Evolutionary conservation across 2,329 filamentous ascomycete genomes (phyloP).

Genomic region (Exutisphaerella laricina): DNA sequence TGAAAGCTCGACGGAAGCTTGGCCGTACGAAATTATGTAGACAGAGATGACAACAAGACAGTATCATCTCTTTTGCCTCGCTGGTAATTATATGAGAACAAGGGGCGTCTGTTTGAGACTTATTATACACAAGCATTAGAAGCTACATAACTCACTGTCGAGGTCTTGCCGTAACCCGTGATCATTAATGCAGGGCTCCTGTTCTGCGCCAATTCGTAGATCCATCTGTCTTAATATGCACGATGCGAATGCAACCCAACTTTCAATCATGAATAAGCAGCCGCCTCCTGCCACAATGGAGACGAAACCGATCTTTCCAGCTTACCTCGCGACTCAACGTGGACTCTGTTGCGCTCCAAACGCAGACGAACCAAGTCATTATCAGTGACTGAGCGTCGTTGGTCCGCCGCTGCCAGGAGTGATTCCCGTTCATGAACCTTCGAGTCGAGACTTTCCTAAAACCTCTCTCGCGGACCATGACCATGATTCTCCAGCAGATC

Average conservation of each 20-base stretch:
- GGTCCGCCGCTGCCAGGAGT: not conserved
- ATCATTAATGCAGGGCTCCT: slow-evolving; percentile 5
- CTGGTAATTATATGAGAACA: too few relatives aligned
- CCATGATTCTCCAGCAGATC: slow-evolving; percentile 77
- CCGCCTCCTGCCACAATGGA: slow-evolving; percentile 1
- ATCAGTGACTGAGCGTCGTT: slow-evolving; percentile 2
- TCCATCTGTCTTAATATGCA: slow-evolving; percentile 2
- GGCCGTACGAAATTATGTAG: too few relatives aligned
- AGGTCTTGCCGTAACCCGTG: not conserved
- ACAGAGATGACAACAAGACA: too few relatives aligned
- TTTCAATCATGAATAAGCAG: not conserved
- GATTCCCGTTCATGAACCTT: not conserved
- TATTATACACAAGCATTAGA: slow-evolving; percentile 10
- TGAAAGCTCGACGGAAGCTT: too few relatives aligned
- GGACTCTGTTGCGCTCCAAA: not conserved
- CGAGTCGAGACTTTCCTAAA: slow-evolving; percentile 3
- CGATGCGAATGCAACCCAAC: slow-evolving; percentile 2
- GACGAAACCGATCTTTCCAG: slow-evolving; percentile 3
- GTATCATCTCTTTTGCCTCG: too few relatives aligned
- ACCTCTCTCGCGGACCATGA: slow-evolving; percentile 25
- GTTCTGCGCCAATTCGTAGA: slow-evolving; percentile 6
- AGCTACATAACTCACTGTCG: slow-evolving; percentile 3
- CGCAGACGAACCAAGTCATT: slow-evolving; percentile 2
- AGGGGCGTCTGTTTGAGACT: too few relatives aligned
- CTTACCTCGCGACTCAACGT: not conserved